Base-by-base conservation (phyloP, 345 rosid species). In the Syzygium oleosum region DNA sequence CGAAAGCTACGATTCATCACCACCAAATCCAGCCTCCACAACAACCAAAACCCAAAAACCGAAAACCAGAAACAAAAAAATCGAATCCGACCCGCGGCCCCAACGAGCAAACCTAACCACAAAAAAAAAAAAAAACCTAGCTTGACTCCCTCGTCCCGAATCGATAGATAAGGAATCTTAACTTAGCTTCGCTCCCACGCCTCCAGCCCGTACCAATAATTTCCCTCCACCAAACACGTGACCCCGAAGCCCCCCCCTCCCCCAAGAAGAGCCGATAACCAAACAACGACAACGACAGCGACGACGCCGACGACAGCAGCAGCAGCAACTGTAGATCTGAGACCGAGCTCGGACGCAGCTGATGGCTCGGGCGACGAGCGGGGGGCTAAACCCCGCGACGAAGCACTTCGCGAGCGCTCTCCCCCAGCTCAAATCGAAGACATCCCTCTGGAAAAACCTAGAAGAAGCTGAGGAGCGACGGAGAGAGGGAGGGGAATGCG, bases 1-100 rank as follows among this genome's bases (percentile, higher is more conserved):
- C 98, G 97, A 93, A 96, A 96, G 91, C 99, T 95, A 63, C 99
- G 97, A 94, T 96, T 98, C 99, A 96, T 97, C 31, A 52, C 91
- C 87, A 52, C 91, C 87, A 52, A 88, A 89, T 84, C 59, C 84
- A 84, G 27, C 54, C 84, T 29, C 85, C 85, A 43, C 13, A 85
- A 78, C 85, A 43, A 43, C 46, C 46, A 84, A 84, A 80, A 58
- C n/a, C 61, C 41, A 38, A 43, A 43, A 58, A 58, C 14, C n/a
- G 1, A 58, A 58, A 25, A 43, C 46, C 1, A 58, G 27, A 58
- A 15, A 51, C 13, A 52, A 14, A 16, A 56, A 25, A 59, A 59
- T 12, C 63, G 46, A 43, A 43, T 43, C 63, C 65, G 16, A 59
- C 65, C 27, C 65, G 65, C 31, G 27, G 31, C 65, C 65, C 65